A percentile compares a stretch with the other conserved stretches of the same genome.
Conservation (phyloP, 2,329 filamentous ascomycete species). For the Botrytis tulipae region DNA sequence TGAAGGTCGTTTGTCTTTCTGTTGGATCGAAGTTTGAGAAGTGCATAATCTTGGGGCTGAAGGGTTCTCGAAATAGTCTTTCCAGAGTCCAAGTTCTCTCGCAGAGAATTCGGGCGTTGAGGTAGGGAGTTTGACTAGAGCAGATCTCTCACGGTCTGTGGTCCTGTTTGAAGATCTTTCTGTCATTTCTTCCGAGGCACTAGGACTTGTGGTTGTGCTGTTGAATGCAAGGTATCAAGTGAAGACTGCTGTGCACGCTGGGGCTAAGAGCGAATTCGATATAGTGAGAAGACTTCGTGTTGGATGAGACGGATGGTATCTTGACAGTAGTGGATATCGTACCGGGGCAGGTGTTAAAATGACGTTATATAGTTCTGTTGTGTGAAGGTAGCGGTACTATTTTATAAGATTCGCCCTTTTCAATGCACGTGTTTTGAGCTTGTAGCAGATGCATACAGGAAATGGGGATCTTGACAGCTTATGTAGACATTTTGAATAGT, state of each 20-base stretch:
- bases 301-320: fast-evolving
- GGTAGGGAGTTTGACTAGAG: not conserved
- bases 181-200: not conserved
- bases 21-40: not conserved
- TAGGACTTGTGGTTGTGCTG: not conserved
- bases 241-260: not conserved
- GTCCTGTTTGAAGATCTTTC: not conserved
- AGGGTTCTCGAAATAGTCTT: not conserved
- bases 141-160: not conserved
- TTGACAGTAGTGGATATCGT: not conserved
- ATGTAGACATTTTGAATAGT: not conserved
- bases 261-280: not conserved
- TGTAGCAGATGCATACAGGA: not conserved
- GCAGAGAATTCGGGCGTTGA: not conserved
- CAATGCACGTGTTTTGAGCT: not conserved
- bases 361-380: not conserved
- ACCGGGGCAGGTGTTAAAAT: fast-evolving
- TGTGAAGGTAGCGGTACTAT: not conserved
- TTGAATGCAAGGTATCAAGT: not conserved
- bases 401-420: not conserved
- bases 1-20: not conserved
- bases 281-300: not conserved
- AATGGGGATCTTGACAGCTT: not conserved
- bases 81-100: not conserved
- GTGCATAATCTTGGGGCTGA: not conserved